phyloP scores from a whole-genome alignment of 2,329 filamentous ascomycete genomes.

The Rutstroemia sp. region DNA sequence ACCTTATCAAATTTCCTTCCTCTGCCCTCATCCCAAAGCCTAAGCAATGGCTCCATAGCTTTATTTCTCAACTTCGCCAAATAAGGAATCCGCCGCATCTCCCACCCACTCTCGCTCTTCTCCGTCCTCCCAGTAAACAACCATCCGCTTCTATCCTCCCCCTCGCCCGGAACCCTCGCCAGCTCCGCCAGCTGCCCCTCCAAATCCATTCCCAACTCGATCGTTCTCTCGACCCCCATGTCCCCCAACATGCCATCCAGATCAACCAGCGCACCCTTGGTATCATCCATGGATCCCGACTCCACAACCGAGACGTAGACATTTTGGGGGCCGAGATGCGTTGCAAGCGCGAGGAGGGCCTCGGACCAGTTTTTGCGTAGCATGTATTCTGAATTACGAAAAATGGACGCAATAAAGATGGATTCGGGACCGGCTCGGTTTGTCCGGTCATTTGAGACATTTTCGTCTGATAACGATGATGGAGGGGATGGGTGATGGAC shows the following conservation, averaged over 20 bases:
- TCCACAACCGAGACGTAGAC: constrained; percentile 63
- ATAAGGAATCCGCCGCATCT: constrained; percentile 52
- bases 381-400: constrained; percentile 58
- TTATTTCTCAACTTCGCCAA: constrained; percentile 57
- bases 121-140: constrained; percentile 16
- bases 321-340: constrained; percentile 52
- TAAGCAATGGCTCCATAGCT: constrained; percentile 38
- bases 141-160: constrained; percentile 44
- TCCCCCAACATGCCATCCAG: constrained; percentile 47
- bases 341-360: constrained; percentile 49
- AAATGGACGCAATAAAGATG: constrained; percentile 62
- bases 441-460: background rate
- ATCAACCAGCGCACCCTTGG: constrained; percentile 51
- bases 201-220: constrained; percentile 14
- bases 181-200: constrained; percentile 14
- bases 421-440: constrained; percentile 6
- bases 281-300: constrained; percentile 62
- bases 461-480: background rate
- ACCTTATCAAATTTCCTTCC: constrained; percentile 41
- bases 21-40: constrained; percentile 29
- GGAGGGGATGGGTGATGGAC: too few relatives aligned
- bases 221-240: constrained; percentile 37
- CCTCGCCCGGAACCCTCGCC: constrained; percentile 12
- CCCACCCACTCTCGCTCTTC: background rate
- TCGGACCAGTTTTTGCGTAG: constrained; percentile 56